These are phyloP conservation scores for Fusarium anguioides DNA, from an alignment of 2,329 filamentous ascomycete genomes.

Conservation along the genomic window DNA sequence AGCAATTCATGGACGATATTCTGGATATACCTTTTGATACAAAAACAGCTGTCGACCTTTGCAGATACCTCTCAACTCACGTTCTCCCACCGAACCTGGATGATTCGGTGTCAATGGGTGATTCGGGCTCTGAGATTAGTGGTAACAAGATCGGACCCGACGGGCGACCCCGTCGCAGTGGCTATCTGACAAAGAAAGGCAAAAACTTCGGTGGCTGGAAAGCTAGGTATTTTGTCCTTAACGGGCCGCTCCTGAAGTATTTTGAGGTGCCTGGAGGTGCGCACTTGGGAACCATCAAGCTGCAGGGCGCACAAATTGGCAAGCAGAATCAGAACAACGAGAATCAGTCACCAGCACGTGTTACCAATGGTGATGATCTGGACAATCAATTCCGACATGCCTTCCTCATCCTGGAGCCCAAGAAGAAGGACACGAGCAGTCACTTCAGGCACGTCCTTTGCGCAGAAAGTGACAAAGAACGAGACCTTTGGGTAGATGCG, in stretches of 20 bases:
- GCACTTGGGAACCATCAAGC: constrained; percentile 92
- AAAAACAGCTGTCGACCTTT: constrained; percentile 80
- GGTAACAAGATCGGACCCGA: constrained; percentile 64
- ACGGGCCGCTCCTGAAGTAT: constrained; percentile 79
- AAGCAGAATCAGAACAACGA: constrained; percentile 74
- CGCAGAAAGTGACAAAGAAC: constrained; percentile 91
- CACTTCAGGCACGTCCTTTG: constrained; percentile 94
- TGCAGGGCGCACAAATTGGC: constrained; percentile 90
- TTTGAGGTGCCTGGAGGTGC: constrained; percentile 91
- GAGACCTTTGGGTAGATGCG: constrained; percentile 93
- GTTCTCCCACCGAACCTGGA: constrained; percentile 71
- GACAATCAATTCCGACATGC: constrained; percentile 98
- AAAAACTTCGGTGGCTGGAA: constrained; percentile 99
- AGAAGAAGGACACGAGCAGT: constrained; percentile 91
- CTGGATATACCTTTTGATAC: constrained; percentile 86
- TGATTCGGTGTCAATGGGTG: constrained; percentile 56
- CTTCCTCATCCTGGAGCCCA: constrained; percentile 93
- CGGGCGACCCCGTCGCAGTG: constrained; percentile 79
- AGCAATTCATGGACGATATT: constrained; percentile 86
- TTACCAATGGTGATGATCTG: constrained; percentile 72
- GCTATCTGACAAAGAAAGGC: constrained; percentile 94
- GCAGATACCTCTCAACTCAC: constrained; percentile 83
- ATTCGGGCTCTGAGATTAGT: constrained; percentile 41
- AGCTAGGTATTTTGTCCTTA: constrained; percentile 73
- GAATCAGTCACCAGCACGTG: constrained; percentile 70